A percentile compares a stretch with the other conserved stretches of the same genome.
Conservation (phyloP, 306 rosid genomes). For the Corylus avellana region DNA sequence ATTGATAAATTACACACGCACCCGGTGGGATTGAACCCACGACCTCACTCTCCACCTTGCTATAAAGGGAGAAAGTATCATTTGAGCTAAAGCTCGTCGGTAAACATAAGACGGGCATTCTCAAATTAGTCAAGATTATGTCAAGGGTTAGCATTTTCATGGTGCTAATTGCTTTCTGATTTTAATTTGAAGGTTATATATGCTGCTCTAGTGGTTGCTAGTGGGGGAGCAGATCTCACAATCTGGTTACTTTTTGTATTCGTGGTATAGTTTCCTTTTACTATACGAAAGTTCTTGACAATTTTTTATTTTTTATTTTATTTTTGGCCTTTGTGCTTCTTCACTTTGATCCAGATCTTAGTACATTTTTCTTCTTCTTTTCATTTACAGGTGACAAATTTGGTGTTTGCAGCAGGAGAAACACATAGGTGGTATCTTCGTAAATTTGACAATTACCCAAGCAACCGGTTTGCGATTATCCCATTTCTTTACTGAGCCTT, state of each 20-base stretch:
- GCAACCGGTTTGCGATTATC: constrained; percentile 52
- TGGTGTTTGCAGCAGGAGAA: constrained; percentile 75
- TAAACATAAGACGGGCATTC: no score
- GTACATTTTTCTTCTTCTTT: neutral
- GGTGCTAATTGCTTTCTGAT: neutral
- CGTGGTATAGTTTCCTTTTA: constrained; percentile 57
- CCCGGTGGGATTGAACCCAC: no score
- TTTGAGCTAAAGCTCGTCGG: no score
- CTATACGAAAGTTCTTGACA: neutral
- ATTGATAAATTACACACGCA: no score
- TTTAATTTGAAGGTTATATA: constrained; percentile 65
- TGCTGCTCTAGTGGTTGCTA: constrained; percentile 71
- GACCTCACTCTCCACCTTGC: no score
- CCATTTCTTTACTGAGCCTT: constrained; percentile 54
- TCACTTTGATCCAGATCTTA: constrained; percentile 5
- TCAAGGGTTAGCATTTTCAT: neutral
- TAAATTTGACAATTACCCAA: constrained; percentile 80
- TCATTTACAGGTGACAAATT: constrained; percentile 62
- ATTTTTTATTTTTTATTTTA: constrained; percentile 8
- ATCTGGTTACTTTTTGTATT: constrained; percentile 77
- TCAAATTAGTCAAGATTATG: neutral
- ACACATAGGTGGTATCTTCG: constrained; percentile 77
- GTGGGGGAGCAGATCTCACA: constrained; percentile 77
- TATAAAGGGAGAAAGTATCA: no score
- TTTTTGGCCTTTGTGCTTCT: neutral